Evolutionary conservation across 305 asterid genomes (phyloP).

Genomic region (Ajuga reptans): DNA sequence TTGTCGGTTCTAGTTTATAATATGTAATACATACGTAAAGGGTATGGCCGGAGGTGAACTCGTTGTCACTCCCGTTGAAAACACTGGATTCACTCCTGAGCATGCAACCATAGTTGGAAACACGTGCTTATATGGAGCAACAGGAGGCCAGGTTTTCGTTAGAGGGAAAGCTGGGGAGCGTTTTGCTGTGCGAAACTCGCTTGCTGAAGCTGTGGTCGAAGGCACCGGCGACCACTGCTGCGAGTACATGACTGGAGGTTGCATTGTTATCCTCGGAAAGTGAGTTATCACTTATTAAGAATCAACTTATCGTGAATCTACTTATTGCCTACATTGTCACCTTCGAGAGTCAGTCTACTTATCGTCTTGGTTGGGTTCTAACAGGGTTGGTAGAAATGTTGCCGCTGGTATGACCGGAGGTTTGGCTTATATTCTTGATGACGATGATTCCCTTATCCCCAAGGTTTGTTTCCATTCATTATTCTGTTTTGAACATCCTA

Average conservation of each 20-base stretch:
- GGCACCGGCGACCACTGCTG: constrained; percentile 98
- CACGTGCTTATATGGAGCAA: constrained; percentile 96
- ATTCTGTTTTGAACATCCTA: background rate
- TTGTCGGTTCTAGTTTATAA: constrained; percentile 17
- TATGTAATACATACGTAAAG: constrained; percentile 25
- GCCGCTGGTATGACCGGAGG: constrained; percentile 99
- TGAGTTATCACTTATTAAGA: constrained; percentile 31
- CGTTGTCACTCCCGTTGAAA: constrained; percentile 73
- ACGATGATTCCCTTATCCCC: constrained; percentile 81
- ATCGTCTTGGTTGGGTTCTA: constrained; percentile 9
- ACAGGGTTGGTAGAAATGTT: constrained; percentile 92
- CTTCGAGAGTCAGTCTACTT: background rate
- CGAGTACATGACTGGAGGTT: constrained; percentile 99
- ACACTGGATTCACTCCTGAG: constrained; percentile 74
- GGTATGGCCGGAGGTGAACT: constrained; percentile 99
- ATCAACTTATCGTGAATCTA: background rate
- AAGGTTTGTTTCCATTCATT: constrained; percentile 39
- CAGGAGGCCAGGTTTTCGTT: constrained; percentile 87
- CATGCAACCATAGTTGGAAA: constrained; percentile 94
- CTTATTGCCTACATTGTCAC: background rate
- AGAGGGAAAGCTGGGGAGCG: constrained; percentile 98
- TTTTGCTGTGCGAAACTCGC: constrained; percentile 91
- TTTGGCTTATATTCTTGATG: constrained; percentile 83
- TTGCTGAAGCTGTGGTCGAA: constrained; percentile 96
- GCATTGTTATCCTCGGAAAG: constrained; percentile 93